Conservation (phyloP, 2,329 filamentous ascomycete genomes). For the Trichoderma guizhouense region DNA sequence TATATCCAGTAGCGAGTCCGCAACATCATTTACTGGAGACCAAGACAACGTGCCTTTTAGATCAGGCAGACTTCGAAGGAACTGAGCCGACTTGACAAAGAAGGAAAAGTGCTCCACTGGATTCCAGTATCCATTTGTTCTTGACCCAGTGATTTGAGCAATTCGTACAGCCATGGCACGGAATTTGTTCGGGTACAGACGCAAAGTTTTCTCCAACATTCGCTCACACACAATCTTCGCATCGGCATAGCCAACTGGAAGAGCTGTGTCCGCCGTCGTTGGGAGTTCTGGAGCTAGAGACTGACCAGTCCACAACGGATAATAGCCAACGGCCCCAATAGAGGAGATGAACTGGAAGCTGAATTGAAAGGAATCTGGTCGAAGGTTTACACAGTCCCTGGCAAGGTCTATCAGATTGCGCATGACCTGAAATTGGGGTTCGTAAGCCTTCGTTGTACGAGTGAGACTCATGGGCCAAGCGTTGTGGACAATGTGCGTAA, state of each 20-base stretch:
- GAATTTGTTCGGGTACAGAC: slow-evolving; percentile 41
- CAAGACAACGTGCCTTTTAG: slow-evolving; percentile 41
- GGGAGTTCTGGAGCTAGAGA: slow-evolving; percentile 42
- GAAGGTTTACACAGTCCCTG: slow-evolving; percentile 27
- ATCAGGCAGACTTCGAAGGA: slow-evolving; percentile 40
- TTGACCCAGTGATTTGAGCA: slow-evolving; percentile 53
- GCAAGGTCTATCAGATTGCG: slow-evolving; percentile 47
- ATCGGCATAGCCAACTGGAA: slow-evolving; percentile 49
- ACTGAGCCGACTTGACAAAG: slow-evolving; percentile 49
- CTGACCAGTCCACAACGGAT: slow-evolving; percentile 25
- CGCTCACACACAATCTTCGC: slow-evolving; percentile 50
- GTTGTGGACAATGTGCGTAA: slow-evolving; percentile 51
- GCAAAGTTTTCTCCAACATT: slow-evolving; percentile 48
- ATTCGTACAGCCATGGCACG: slow-evolving; percentile 43
- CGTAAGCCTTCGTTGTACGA: slow-evolving; percentile 36
- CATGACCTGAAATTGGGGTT: slow-evolving; percentile 44
- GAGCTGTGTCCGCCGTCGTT: slow-evolving; percentile 36
- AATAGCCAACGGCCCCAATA: slow-evolving; percentile 36
- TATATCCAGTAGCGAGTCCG: slow-evolving; percentile 3
- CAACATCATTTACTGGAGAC: slow-evolving; percentile 41
- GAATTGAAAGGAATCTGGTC: slow-evolving; percentile 22
- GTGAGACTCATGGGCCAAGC: slow-evolving; percentile 47
- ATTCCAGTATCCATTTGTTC: slow-evolving; percentile 52
- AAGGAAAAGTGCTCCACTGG: slow-evolving; percentile 48
- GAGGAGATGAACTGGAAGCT: slow-evolving; percentile 44